These are phyloP conservation scores for Tolypocladium album DNA, from an alignment of 2,329 filamentous ascomycete species.

Conservation along the genomic window DNA sequence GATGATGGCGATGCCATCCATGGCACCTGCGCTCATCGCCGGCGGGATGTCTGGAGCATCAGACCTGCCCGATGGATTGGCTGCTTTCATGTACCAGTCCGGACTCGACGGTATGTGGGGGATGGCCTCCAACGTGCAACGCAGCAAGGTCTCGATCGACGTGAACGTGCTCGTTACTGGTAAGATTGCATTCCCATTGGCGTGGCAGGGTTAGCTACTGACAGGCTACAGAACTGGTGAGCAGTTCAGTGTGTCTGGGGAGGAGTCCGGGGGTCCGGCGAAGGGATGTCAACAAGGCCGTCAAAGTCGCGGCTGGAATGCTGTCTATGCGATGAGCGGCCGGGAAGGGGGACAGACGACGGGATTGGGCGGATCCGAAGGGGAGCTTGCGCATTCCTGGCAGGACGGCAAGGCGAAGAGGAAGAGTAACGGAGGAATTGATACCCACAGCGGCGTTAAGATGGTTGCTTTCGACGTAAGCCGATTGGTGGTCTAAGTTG, in stretches of 20 bases:
- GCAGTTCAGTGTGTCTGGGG: slow-evolving; percentile 26
- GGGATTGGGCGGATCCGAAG: background rate
- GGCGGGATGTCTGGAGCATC: background rate
- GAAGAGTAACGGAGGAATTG: background rate
- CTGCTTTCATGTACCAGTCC: slow-evolving; percentile 1
- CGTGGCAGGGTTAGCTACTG: background rate
- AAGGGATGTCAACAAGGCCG: slow-evolving; percentile 23
- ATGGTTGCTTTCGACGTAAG: background rate
- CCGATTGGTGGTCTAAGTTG: background rate
- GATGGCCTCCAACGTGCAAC: slow-evolving; percentile 11
- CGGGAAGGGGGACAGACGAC: background rate
- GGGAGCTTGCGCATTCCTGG: background rate
- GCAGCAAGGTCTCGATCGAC: slow-evolving; percentile 22
- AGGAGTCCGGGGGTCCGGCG: slow-evolving; percentile 26
- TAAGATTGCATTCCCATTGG: slow-evolving; percentile 8
- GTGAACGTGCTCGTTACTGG: slow-evolving; percentile 22
- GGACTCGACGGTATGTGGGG: slow-evolving; percentile 5
- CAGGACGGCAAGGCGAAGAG: background rate
- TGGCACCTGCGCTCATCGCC: background rate
- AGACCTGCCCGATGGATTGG: background rate
- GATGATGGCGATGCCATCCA: background rate
- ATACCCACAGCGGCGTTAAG: background rate
- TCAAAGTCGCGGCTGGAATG: slow-evolving; percentile 15
- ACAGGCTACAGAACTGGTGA: slow-evolving; percentile 21
- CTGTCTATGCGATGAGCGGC: background rate